Conservation (phyloP, 306 rosid genomes). For the Vicia sativa region DNA sequence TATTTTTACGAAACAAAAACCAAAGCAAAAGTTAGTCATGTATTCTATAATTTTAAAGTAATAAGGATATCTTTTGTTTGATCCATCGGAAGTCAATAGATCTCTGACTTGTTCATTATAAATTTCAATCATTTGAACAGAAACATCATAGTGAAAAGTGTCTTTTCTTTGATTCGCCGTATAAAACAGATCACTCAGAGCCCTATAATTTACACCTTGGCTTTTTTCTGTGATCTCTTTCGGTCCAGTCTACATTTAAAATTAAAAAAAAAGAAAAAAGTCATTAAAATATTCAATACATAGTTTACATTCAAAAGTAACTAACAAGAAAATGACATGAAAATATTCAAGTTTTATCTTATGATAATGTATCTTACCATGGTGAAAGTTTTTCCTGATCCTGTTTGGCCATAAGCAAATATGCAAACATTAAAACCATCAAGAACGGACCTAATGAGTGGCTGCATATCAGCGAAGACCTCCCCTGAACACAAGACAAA, state of each 20-base stretch:
- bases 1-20: not conserved
- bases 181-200: conserved; percentile 81
- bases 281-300: not conserved
- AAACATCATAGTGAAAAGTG: conserved; percentile 75
- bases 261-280: conserved; percentile 22
- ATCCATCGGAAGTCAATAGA: conserved; percentile 83
- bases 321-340: conserved; percentile 27
- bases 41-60: conserved; percentile 19
- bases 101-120: conserved; percentile 98
- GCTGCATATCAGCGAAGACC: conserved; percentile 88
- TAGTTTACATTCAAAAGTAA: conserved; percentile 34
- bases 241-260: conserved; percentile 73
- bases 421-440: conserved; percentile 92
- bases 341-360: not conserved
- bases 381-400: conserved; percentile 88
- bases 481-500: conserved; percentile 57
- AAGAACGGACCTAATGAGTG: conserved; percentile 84
- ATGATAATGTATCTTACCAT: conserved; percentile 58
- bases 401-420: conserved; percentile 93
- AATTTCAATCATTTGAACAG: conserved; percentile 97
- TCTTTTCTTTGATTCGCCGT: conserved; percentile 83
- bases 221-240: conserved; percentile 86
- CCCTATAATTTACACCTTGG: conserved; percentile 94
- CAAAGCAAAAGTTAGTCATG: conserved; percentile 9
- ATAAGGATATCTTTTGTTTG: conserved; percentile 94